Conservation (phyloP, 192 early-diverging fungal genomes). For the Piromyces sp. region DNA sequence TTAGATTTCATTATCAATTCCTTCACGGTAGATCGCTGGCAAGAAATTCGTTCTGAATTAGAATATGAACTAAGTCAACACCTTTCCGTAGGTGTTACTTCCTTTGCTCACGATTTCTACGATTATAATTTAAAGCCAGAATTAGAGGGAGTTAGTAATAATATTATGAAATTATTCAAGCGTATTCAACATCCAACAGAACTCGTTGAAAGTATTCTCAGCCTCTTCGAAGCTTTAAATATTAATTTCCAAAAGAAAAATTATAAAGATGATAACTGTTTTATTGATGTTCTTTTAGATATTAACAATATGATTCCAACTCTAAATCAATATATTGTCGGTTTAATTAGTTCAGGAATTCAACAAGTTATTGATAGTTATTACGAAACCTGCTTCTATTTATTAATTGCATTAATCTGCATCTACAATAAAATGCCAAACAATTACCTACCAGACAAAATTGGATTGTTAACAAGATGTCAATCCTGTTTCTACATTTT, state of each 20-base stretch:
- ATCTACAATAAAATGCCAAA: not conserved
- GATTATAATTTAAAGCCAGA: not conserved
- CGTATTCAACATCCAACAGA: not conserved
- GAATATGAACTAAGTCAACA: not conserved
- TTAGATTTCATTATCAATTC: not conserved
- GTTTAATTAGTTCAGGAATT: not conserved
- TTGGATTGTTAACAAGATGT: not conserved
- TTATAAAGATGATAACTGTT: not conserved
- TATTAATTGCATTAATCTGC: not conserved
- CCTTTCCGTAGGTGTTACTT: not conserved
- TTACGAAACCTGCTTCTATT: not conserved
- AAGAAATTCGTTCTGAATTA: not conserved
- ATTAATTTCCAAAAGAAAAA: not conserved
- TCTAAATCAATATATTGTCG: not conserved
- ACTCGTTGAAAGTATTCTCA: not conserved
- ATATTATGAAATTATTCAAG: not conserved
- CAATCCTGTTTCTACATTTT: not conserved
- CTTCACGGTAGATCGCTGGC: not conserved
- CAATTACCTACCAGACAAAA: not conserved
- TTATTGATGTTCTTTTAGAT: not conserved
- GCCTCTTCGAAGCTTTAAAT: not conserved
- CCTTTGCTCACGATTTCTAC: not conserved
- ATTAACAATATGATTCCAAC: not conserved
- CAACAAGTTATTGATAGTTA: not conserved
- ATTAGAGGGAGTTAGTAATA: not conserved